These are phyloP conservation scores for Volvariella volvacea DNA, from an alignment of 1,284 basidiomycete genomes.

Conservation along the genomic window DNA sequence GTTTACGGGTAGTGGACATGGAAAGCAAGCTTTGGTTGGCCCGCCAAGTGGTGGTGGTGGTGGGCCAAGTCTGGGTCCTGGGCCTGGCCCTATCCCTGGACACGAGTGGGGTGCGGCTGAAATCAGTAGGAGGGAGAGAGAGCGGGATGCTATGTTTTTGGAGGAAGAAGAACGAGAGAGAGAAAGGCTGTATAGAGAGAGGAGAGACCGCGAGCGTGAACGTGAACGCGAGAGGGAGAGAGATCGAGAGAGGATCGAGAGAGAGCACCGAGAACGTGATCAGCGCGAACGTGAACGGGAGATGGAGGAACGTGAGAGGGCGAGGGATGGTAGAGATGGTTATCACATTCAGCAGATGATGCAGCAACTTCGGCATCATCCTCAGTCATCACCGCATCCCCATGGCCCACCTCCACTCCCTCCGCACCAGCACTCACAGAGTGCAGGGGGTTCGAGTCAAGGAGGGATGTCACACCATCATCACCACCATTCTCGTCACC, in stretches of 20 bases:
- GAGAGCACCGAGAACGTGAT: slow-evolving; percentile 3
- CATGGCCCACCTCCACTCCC: slow-evolving; percentile 15
- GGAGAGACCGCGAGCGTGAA: slow-evolving; percentile 15
- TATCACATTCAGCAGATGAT: slow-evolving; percentile 21
- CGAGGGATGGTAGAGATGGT: too few species aligned
- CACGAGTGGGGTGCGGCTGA: not conserved
- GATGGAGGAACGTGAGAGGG: slow-evolving; percentile 12
- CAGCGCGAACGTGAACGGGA: slow-evolving; percentile 14
- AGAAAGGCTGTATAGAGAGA: slow-evolving; percentile 21
- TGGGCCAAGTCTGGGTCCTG: not conserved
- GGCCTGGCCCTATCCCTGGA: not conserved
- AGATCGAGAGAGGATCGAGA: slow-evolving; percentile 10
- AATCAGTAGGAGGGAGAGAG: slow-evolving; percentile 2
- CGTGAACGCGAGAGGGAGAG: slow-evolving; percentile 12
- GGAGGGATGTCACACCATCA: slow-evolving; percentile 23
- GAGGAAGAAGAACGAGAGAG: slow-evolving; percentile 20
- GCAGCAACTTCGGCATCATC: slow-evolving; percentile 18
- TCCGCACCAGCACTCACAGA: slow-evolving; percentile 17
- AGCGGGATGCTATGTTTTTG: slow-evolving; percentile 14
- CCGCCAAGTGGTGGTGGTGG: too few species aligned
- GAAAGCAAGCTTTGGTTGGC: too few species aligned
- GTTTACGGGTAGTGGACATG: too few species aligned
- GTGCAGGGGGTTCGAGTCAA: slow-evolving; percentile 6
- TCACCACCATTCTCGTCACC: slow-evolving; percentile 13
- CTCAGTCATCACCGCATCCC: slow-evolving; percentile 14